These are phyloP conservation scores for Theileria sp. DNA, from an alignment of 169 alveolate species.

Conservation along the genomic window DNA sequence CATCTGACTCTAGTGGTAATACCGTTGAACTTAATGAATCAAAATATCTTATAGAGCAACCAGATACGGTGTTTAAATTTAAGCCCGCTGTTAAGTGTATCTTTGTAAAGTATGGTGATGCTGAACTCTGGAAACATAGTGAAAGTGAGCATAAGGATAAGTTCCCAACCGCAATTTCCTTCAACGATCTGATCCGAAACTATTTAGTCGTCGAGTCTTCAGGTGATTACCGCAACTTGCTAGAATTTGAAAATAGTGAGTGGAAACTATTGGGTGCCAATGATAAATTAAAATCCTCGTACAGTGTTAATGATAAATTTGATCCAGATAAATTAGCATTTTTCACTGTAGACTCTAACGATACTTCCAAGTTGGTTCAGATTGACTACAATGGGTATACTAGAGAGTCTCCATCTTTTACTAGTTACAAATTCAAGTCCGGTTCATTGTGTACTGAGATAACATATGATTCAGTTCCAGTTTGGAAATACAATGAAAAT, in stretches of 20 bases:
- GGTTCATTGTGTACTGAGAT: background rate
- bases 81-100: background rate
- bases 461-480: background rate
- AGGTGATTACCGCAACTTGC: background rate
- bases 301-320: background rate
- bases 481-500: background rate
- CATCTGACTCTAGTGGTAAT: background rate
- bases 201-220: background rate
- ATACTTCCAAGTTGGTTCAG: background rate
- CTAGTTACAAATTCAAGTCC: background rate
- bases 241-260: background rate
- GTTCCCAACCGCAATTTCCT: background rate
- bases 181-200: background rate
- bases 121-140: background rate
- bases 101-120: background rate
- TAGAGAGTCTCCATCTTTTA: background rate
- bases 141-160: background rate
- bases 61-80: background rate
- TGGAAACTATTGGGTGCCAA: background rate
- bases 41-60: background rate
- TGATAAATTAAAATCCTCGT: background rate
- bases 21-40: background rate
- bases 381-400: background rate
- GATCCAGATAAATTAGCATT: background rate
- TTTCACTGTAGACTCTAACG: background rate